phyloP scores from a whole-genome alignment of 805 yeast species.

The Schizosaccharomyces octosporus region DNA sequence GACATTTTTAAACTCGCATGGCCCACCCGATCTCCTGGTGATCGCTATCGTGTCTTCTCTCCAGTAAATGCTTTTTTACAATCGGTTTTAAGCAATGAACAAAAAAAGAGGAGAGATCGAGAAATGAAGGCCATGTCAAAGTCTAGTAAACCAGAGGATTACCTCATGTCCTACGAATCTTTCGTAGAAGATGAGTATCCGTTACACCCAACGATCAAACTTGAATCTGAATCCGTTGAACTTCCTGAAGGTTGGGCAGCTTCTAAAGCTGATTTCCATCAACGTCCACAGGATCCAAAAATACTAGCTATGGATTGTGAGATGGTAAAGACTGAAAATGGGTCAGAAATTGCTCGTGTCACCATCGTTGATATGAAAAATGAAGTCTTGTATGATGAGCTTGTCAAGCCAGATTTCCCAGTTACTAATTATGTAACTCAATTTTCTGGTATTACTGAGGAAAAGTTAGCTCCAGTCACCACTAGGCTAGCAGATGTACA shows the following conservation, averaged over 20 bases:
- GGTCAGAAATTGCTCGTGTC: conserved; percentile 50
- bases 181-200: conserved; percentile 33
- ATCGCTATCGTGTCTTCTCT: conserved; percentile 29
- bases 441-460: conserved; percentile 72
- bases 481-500: conserved; percentile 50
- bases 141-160: conserved; percentile 18
- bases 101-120: conserved; percentile 16
- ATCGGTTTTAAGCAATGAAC: conserved; percentile 32
- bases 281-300: conserved; percentile 2
- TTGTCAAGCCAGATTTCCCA: conserved; percentile 51
- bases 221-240: conserved; percentile 20
- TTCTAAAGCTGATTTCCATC: conserved; percentile 7
- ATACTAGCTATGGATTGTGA: conserved; percentile 78
- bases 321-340: conserved; percentile 47
- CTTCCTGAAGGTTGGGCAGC: conserved; percentile 20
- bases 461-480: conserved; percentile 32
- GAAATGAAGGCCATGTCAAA: neutral
- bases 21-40: conserved; percentile 43
- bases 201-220: conserved; percentile 21
- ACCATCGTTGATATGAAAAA: conserved; percentile 31
- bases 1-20: conserved; percentile 20
- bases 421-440: conserved; percentile 61
- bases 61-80: conserved; percentile 30
- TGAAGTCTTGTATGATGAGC: conserved; percentile 34
- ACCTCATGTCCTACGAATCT: conserved; percentile 26